phyloP scores from a whole-genome alignment of 2,329 filamentous ascomycete species.

The Sporothrix dimorphospora region DNA sequence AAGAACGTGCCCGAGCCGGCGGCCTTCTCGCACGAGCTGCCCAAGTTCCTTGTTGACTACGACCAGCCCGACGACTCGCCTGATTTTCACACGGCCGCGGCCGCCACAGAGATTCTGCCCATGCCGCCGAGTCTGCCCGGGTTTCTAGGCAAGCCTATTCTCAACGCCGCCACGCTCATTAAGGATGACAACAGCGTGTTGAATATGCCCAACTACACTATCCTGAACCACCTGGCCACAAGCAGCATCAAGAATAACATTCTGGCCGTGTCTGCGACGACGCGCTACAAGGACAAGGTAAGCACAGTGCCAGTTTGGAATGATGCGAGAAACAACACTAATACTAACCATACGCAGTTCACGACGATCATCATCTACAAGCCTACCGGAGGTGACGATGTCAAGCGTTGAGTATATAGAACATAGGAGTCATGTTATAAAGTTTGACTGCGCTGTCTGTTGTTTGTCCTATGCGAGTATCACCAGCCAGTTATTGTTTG shows the following conservation, averaged over 20 bases:
- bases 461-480: background rate
- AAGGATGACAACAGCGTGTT: constrained; percentile 98
- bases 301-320: constrained; percentile 31
- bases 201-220: constrained; percentile 95
- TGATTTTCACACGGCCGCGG: constrained; percentile 72
- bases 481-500: background rate
- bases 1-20: constrained; percentile 60
- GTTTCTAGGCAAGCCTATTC: constrained; percentile 90
- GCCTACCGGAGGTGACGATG: constrained; percentile 67
- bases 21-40: constrained; percentile 73
- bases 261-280: constrained; percentile 92
- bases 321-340: background rate
- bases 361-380: constrained; percentile 98
- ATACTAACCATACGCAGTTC: constrained; percentile 62
- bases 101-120: constrained; percentile 77
- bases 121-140: constrained; percentile 83
- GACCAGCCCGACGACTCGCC: constrained; percentile 81
- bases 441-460: background rate
- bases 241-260: constrained; percentile 98
- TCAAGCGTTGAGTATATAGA: constrained; percentile 33
- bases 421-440: background rate
- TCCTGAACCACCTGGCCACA: constrained; percentile 93
- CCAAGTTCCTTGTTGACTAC: constrained; percentile 82
- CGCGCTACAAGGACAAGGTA: constrained; percentile 95
- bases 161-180: constrained; percentile 88